Conservation (phyloP, 2,329 filamentous ascomycete genomes). For the Colletotrichum brevisporum region DNA sequence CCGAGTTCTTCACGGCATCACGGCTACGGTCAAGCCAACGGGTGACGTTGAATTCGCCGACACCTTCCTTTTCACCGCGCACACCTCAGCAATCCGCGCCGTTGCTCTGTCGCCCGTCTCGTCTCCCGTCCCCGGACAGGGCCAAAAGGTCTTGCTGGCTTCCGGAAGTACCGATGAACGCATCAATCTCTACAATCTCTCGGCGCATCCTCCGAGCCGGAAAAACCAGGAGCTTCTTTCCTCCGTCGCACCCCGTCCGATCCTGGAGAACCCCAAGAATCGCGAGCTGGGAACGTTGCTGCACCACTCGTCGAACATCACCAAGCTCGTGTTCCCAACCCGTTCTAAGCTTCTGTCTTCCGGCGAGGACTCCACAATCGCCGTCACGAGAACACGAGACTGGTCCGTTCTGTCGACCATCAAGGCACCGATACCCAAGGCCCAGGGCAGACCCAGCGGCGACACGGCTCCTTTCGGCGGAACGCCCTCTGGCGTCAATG, state of each 20-base stretch:
- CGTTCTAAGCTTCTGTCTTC: constrained; percentile 89
- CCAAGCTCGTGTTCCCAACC: constrained; percentile 84
- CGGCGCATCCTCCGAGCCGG: constrained; percentile 73
- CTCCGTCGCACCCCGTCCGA: constrained; percentile 77
- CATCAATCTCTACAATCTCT: constrained; percentile 94
- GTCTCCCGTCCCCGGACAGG: constrained; percentile 69
- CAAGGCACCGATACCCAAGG: constrained; percentile 88
- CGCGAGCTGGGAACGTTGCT: constrained; percentile 88
- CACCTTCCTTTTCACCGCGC: constrained; percentile 95
- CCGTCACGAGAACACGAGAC: constrained; percentile 88
- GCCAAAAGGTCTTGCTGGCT: constrained; percentile 89
- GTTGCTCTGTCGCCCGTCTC: constrained; percentile 87
- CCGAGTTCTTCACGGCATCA: constrained; percentile 89
- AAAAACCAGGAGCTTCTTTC: constrained; percentile 74
- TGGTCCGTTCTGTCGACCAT: constrained; percentile 91
- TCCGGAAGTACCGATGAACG: constrained; percentile 94
- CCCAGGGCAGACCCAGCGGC: constrained; percentile 84
- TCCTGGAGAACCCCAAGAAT: constrained; percentile 89
- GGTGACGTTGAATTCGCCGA: constrained; percentile 79
- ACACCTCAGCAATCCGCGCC: constrained; percentile 90
- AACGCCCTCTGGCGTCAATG: constrained; percentile 89
- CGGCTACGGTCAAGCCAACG: constrained; percentile 74
- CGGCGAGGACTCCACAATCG: constrained; percentile 92
- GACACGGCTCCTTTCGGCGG: constrained; percentile 89
- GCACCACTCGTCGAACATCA: constrained; percentile 88